Evolutionary conservation across 2,329 filamentous ascomycete genomes (phyloP), one percentile per base, ranked within the genome.

Genomic region (Colletotrichum somersetense): DNA sequence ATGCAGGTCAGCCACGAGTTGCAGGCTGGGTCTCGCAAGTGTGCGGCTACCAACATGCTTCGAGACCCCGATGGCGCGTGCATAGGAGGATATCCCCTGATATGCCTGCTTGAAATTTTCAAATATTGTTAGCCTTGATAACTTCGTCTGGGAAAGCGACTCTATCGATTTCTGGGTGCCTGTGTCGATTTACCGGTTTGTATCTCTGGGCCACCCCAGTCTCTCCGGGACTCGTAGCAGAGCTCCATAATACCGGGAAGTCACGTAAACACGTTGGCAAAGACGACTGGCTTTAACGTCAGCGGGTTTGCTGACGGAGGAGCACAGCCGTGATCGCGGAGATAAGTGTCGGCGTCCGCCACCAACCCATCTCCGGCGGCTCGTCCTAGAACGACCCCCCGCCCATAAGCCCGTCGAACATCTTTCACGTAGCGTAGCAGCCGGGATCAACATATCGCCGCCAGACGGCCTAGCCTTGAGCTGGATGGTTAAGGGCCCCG

Each of bases 211-310:
- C 0, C 48, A 66, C 3, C 16, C 75, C 75, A 80, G 74, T 82
- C 79, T 73, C 78, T 80, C 80, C 81, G 83, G 63, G 80, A 81
- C 74, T 83, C 80, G 74, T 81, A 83, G 64, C 78, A 77, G 74
- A 84, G 73, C 73, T 84, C 79, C 74, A 79, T 76, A 62, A 84
- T 68, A 66, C 77, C 78, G 38, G 10, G 38, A 40, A 40, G 35
- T 8, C 35, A 6, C 35, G 35, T 35, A 10, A 35, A 35, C 10
- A 35, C 10, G 7, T 10, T 35, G 35, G 35, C 35, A 10, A 35
- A 35, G 35, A 10, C 35, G 35, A 35, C 35, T 35, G 35, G 35
- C 35, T 38, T 38, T 11, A 38, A 38, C 35, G 8, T 38, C 35
- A 11, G 35, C 35, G 10, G 35, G 2, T 10, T 38, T 38, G 10